Conservation (phyloP, 306 rosid genomes). For the Vicia faba region DNA sequence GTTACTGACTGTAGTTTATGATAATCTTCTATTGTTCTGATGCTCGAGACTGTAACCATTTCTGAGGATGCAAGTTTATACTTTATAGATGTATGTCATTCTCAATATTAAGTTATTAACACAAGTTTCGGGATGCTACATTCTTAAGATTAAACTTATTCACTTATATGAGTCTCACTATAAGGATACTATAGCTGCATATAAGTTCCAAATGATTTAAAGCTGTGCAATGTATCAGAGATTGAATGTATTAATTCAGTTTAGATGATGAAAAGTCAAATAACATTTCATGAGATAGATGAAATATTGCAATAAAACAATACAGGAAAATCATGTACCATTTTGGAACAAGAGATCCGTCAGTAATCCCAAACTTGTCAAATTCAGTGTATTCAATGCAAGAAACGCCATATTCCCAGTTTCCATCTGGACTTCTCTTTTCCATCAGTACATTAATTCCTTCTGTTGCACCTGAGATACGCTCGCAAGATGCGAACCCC, state of each 20-base stretch:
- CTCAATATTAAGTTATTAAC: slow-evolving; percentile 1
- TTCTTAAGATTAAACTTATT: neutral
- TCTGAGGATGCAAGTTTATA: slow-evolving; percentile 1
- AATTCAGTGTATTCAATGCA: slow-evolving; percentile 96
- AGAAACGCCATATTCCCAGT: slow-evolving; percentile 85
- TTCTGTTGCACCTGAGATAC: slow-evolving; percentile 83
- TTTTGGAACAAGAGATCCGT: slow-evolving; percentile 49
- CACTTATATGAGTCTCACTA: neutral
- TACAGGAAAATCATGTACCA: slow-evolving; percentile 52
- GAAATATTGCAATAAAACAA: slow-evolving; percentile 31
- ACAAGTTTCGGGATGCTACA: neutral
- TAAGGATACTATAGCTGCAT: slow-evolving; percentile 9
- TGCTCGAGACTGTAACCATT: neutral
- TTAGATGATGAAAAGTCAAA: slow-evolving; percentile 27
- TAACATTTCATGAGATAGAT: slow-evolving; percentile 32
- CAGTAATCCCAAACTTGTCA: slow-evolving; percentile 74
- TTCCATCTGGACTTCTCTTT: slow-evolving; percentile 75
- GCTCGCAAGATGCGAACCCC: slow-evolving; percentile 94
- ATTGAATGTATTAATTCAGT: slow-evolving; percentile 3
- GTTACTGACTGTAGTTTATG: neutral
- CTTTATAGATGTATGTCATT: slow-evolving; percentile 10
- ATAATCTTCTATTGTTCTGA: slow-evolving; percentile 9
- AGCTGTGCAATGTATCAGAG: slow-evolving; percentile 18
- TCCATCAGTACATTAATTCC: slow-evolving; percentile 90
- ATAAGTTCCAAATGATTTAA: slow-evolving; percentile 32